phyloP scores from a whole-genome alignment of 768 basidiomycete genomes.

The Tubosaeta brunneosetosa region DNA sequence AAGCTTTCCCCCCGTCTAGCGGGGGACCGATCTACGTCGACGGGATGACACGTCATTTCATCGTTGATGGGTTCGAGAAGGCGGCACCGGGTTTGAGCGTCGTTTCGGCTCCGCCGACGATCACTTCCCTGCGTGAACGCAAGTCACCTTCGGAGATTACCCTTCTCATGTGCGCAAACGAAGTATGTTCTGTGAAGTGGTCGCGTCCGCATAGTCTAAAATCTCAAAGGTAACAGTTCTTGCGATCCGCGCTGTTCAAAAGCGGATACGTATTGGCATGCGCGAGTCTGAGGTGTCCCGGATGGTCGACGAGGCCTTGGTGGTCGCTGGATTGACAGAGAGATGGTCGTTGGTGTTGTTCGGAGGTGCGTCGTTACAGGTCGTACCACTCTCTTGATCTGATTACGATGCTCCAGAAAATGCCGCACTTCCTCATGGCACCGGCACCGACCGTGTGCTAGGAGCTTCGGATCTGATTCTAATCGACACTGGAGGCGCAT shows the following conservation, averaged over 20 bases:
- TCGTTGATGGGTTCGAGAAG: conserved; percentile 56
- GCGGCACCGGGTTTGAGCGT: conserved; percentile 40
- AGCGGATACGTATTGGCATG: conserved; percentile 54
- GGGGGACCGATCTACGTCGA: conserved; percentile 53
- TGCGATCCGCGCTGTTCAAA: conserved; percentile 62
- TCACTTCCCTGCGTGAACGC: conserved; percentile 64
- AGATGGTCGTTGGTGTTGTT: conserved; percentile 68
- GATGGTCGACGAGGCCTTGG: conserved; percentile 56
- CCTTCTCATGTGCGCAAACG: conserved; percentile 73
- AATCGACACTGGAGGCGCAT: conserved; percentile 66
- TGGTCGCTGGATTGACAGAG: conserved; percentile 52
- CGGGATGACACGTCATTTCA: conserved; percentile 54
- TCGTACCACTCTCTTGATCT: not conserved
- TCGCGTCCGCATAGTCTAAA: not conserved
- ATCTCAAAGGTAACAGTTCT: conserved; percentile 68
- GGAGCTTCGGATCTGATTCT: conserved; percentile 58
- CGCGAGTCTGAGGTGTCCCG: conserved; percentile 62
- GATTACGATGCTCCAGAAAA: conserved; percentile 49
- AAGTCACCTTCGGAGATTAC: conserved; percentile 69
- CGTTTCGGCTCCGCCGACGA: conserved; percentile 46
- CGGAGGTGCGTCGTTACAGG: conserved; percentile 50
- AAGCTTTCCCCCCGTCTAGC: conserved; percentile 22
- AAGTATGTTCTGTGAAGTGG: conserved; percentile 41
- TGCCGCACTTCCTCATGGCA: conserved; percentile 56
- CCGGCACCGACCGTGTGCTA: conserved; percentile 63